A percentile compares a stretch with the other conserved stretches of the same genome.
Conservation (phyloP, 257 asterid genomes). For the Solanum habrochaites region DNA sequence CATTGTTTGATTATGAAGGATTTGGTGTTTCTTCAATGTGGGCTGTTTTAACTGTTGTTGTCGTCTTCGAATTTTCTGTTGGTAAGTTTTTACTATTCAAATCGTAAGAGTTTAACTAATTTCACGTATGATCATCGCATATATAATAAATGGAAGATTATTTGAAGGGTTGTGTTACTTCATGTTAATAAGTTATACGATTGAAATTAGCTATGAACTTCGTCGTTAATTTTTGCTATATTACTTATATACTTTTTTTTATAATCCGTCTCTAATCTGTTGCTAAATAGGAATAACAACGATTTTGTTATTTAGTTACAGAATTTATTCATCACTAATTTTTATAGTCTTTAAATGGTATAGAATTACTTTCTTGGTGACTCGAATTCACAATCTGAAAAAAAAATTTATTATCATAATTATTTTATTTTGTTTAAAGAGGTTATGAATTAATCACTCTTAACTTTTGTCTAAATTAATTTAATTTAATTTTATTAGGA, state of each 20-base stretch:
- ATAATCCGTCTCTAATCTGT: background rate
- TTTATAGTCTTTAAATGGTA: background rate
- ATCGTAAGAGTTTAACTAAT: background rate
- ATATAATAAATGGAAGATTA: background rate
- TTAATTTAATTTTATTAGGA: conserved; percentile 10
- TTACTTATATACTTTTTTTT: background rate
- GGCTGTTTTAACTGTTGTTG: conserved; percentile 80
- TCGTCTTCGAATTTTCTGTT: conserved; percentile 62
- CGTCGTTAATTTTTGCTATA: background rate
- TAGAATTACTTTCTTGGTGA: no score
- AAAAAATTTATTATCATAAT: background rate
- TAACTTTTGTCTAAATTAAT: background rate
- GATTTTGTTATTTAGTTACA: background rate
- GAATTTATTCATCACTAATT: background rate
- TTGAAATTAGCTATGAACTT: background rate
- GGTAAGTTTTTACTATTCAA: conserved; percentile 15
- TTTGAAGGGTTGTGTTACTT: background rate
- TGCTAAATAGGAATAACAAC: background rate
- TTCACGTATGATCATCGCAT: background rate
- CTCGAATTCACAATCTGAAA: no score
- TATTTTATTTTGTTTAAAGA: background rate
- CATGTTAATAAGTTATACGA: background rate
- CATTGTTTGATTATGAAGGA: conserved; percentile 30
- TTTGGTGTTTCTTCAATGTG: conserved; percentile 74
- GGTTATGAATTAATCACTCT: background rate